Conservation (phyloP, 345 rosid genomes). For the Erysimum cheiranthoides region DNA sequence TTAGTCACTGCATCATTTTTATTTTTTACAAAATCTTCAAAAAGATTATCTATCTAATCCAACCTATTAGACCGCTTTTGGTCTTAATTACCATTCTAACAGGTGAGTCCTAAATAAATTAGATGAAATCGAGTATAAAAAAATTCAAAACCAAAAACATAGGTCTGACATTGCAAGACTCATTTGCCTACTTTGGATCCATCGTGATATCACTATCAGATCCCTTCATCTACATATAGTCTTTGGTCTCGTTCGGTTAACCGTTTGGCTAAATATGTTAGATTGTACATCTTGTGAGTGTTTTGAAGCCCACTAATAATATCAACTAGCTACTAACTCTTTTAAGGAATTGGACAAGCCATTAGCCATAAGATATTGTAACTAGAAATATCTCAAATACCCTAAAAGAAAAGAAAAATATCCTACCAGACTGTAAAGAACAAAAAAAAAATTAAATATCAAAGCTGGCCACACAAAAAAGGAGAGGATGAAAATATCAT, state of each 20-base stretch:
- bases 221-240: too few relatives aligned
- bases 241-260: not conserved
- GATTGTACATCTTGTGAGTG: conserved; percentile 20
- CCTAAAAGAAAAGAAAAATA: conserved; percentile 24
- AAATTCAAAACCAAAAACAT: too few relatives aligned
- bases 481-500: conserved; percentile 26
- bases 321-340: conserved; percentile 1
- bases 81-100: too few relatives aligned
- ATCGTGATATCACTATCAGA: too few relatives aligned
- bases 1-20: too few relatives aligned
- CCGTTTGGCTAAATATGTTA: conserved; percentile 12
- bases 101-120: too few relatives aligned
- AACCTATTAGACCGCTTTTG: too few relatives aligned
- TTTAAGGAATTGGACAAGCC: conserved; percentile 6
- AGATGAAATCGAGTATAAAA: too few relatives aligned
- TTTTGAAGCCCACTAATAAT: conserved; percentile 1
- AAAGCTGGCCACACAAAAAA: conserved; percentile 42
- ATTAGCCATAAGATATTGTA: conserved; percentile 12
- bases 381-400: conserved; percentile 27
- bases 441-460: conserved; percentile 8
- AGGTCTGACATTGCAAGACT: too few relatives aligned
- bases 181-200: too few relatives aligned
- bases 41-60: too few relatives aligned
- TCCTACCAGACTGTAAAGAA: conserved; percentile 24
- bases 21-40: too few relatives aligned